These are phyloP conservation scores for Saccharomycopsis synnaedendra DNA, from an alignment of 805 yeast species.

Conservation along the genomic window DNA sequence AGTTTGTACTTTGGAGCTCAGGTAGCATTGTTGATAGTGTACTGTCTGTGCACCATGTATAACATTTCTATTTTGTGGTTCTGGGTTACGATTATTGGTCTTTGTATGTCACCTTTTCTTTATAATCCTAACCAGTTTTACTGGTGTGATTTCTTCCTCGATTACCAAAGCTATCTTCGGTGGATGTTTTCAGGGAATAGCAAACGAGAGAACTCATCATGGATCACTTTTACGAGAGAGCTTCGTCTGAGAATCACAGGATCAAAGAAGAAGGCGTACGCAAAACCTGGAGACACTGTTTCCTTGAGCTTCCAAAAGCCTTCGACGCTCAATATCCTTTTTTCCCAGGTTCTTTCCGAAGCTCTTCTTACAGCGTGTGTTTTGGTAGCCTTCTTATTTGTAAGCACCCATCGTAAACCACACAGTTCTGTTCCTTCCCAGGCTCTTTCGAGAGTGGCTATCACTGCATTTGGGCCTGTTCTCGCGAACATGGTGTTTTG, in stretches of 20 bases:
- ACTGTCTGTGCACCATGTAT: conserved; percentile 56
- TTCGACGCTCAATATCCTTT: conserved; percentile 31
- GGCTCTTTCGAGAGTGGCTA: conserved; percentile 30
- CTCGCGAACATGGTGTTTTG: conserved; percentile 30
- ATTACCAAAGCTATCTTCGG: conserved; percentile 35
- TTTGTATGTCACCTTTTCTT: conserved; percentile 47
- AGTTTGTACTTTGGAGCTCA: conserved; percentile 54
- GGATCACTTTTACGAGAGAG: conserved; percentile 39
- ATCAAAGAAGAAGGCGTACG: conserved; percentile 33
- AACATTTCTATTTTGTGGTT: conserved; percentile 42
- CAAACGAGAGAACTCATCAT: conserved; percentile 23
- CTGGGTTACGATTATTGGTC: conserved; percentile 48
- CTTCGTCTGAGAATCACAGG: conserved; percentile 47
- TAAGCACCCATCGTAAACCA: conserved; percentile 41
- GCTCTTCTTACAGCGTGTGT: conserved; percentile 26
- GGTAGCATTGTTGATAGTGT: conserved; percentile 39
- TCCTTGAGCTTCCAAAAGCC: conserved; percentile 38
- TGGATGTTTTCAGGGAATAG: conserved; percentile 42
- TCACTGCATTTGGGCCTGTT: conserved; percentile 39
- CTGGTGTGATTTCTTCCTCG: conserved; percentile 52
- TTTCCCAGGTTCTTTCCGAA: conserved; percentile 31
- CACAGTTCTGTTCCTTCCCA: conserved; percentile 23
- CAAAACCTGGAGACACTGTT: conserved; percentile 28
- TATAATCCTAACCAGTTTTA: conserved; percentile 59
- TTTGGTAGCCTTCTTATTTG: conserved; percentile 37